phyloP scores from a whole-genome alignment of 306 rosid species.

The Ceratonia siliqua region DNA sequence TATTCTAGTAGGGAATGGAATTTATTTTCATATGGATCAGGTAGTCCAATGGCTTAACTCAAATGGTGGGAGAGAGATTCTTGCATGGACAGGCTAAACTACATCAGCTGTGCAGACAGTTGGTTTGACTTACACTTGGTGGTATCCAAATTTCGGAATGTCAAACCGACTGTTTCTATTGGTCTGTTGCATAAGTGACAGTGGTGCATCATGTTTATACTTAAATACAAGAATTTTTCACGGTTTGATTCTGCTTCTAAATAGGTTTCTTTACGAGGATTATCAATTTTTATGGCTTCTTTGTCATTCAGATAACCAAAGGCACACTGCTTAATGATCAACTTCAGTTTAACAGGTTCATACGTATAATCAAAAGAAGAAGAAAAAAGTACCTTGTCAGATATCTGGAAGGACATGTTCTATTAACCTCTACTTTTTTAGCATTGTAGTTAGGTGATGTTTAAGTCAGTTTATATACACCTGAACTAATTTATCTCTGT shows the following conservation, averaged over 20 bases:
- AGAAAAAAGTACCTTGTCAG: background rate
- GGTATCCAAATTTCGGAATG: background rate
- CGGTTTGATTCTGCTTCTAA: background rate
- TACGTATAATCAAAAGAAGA: background rate
- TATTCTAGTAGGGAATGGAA: background rate
- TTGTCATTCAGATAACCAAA: background rate
- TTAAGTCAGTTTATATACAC: too few relatives aligned
- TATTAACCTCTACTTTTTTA: background rate
- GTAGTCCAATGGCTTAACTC: too few relatives aligned
- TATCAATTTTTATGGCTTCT: background rate
- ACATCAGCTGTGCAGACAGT: background rate
- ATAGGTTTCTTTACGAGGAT: background rate
- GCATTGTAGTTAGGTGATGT: too few relatives aligned
- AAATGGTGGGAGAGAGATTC: background rate
- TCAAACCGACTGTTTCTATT: too few relatives aligned
- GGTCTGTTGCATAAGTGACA: background rate
- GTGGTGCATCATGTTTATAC: background rate
- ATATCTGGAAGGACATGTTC: background rate
- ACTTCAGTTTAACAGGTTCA: background rate
- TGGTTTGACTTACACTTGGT: background rate
- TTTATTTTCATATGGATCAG: background rate
- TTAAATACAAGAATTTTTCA: background rate
- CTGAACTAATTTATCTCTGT: too few relatives aligned
- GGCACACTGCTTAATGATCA: background rate
- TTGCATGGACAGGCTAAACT: background rate